Evolutionary conservation across 352 stramenopile genomes (phyloP).

Genomic region (Phytophthora hibernalis): DNA sequence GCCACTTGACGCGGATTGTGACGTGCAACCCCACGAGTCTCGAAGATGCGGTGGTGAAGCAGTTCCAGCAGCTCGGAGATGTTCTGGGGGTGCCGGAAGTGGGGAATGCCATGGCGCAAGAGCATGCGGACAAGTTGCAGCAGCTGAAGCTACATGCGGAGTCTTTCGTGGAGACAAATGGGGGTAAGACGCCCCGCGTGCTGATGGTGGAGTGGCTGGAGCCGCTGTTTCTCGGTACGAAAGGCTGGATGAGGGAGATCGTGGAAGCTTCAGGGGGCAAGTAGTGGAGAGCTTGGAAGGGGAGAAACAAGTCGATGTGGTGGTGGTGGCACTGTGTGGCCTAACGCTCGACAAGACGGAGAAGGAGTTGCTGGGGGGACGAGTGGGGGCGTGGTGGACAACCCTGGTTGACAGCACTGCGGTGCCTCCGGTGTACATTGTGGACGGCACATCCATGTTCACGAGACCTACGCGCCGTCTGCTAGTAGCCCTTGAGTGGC

Average conservation of each 20-base stretch:
- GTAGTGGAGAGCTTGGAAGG: conserved; percentile 45
- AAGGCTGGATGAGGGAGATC: conserved; percentile 77
- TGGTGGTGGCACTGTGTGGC: conserved; percentile 72
- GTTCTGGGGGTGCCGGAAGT: conserved; percentile 52
- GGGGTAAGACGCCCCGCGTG: conserved; percentile 36
- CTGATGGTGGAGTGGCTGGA: conserved; percentile 81
- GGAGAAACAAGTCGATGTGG: conserved; percentile 42
- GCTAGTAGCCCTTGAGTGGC: conserved; percentile 64
- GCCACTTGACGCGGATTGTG: conserved; percentile 45
- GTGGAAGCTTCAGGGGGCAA: conserved; percentile 52
- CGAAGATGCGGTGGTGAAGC: conserved; percentile 49
- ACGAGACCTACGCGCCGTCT: conserved; percentile 67
- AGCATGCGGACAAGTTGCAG: conserved; percentile 38
- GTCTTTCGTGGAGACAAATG: conserved; percentile 14
- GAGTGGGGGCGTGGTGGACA: conserved; percentile 55
- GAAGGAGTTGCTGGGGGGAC: conserved; percentile 44
- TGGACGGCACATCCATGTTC: conserved; percentile 82
- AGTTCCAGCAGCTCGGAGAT: conserved; percentile 59
- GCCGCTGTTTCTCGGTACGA: conserved; percentile 66
- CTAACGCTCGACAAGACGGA: conserved; percentile 55
- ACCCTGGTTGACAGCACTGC: conserved; percentile 8
- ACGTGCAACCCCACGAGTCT: conserved; percentile 59
- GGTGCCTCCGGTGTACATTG: conserved; percentile 49
- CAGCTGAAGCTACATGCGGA: conserved; percentile 33
- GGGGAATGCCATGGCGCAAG: conserved; percentile 43